These are phyloP conservation scores for Suillus subalutaceus DNA, from an alignment of 768 basidiomycete species.

Conservation along the genomic window DNA sequence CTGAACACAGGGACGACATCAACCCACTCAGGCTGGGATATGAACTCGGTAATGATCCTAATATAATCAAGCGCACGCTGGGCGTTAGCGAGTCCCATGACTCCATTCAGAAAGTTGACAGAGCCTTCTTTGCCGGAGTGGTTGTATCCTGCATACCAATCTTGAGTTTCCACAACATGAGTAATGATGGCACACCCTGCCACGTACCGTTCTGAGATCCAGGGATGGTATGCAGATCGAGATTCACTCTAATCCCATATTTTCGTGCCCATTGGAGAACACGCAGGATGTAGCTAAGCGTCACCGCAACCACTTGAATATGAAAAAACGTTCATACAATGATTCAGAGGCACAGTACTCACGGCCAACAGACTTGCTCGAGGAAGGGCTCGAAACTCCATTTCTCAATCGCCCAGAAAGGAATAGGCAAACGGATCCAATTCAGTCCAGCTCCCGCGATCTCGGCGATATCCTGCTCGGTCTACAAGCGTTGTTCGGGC, in stretches of 20 bases:
- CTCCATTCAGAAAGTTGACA: constrained; percentile 65
- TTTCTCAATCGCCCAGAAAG: constrained; percentile 86
- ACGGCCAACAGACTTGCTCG: constrained; percentile 75
- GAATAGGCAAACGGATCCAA: constrained; percentile 79
- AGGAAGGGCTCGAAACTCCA: constrained; percentile 79
- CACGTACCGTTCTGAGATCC: constrained; percentile 73
- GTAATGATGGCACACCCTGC: background rate
- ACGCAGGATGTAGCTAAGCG: constrained; percentile 66
- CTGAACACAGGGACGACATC: constrained; percentile 64
- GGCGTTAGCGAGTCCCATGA: constrained; percentile 88
- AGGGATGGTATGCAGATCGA: constrained; percentile 81
- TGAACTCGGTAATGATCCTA: constrained; percentile 76
- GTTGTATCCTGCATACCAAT: constrained; percentile 45
- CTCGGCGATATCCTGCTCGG: constrained; percentile 85
- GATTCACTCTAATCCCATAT: constrained; percentile 82
- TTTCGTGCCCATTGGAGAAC: constrained; percentile 84
- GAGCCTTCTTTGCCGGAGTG: constrained; percentile 64
- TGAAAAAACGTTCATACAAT: constrained; percentile 4
- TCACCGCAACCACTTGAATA: background rate
- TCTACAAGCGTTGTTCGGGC: constrained; percentile 46
- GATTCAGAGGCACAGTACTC: constrained; percentile 22
- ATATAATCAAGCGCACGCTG: constrained; percentile 78
- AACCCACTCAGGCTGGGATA: constrained; percentile 73
- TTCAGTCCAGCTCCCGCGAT: constrained; percentile 89
- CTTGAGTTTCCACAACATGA: background rate